These are phyloP conservation scores for Rhizopogon roseolus DNA, from an alignment of 768 basidiomycete species.

Conservation along the genomic window DNA sequence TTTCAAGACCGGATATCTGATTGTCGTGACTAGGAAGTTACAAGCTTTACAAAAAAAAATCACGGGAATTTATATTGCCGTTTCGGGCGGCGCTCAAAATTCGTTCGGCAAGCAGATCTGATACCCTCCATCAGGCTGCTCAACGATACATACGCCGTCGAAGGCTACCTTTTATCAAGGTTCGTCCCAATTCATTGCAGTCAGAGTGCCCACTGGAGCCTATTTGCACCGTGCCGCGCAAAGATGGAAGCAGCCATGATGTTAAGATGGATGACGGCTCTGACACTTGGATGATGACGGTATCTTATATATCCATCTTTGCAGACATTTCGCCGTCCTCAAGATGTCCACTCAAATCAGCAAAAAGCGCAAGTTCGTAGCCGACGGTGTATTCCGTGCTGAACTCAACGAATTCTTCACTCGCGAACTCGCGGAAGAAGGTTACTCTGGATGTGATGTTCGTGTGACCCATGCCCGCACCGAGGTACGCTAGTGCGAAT, in stretches of 20 bases:
- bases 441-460: conserved; percentile 99
- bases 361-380: conserved; percentile 98
- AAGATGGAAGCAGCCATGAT: not conserved
- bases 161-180: conserved; percentile 4
- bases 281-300: conserved; percentile 2
- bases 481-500: conserved; percentile 52
- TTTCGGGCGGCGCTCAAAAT: conserved; percentile 19
- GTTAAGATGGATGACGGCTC: conserved; percentile 3
- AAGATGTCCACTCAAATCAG: conserved; percentile 86
- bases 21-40: no score
- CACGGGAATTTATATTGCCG: not conserved
- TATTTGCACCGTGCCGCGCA: not conserved
- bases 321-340: conserved; percentile 9
- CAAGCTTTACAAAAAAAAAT: not conserved
- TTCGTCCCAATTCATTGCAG: conserved; percentile 1
- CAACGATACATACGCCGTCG: conserved; percentile 1
- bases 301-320: conserved; percentile 2
- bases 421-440: conserved; percentile 97
- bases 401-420: conserved; percentile 99
- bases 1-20: no score
- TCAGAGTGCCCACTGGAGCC: not conserved
- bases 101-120: conserved; percentile 1
- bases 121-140: not conserved
- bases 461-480: conserved; percentile 99
- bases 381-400: conserved; percentile 98